A percentile compares a stretch with the other conserved stretches of the same genome.
phyloP scores from a whole-genome alignment of 2,329 filamentous ascomycete genomes.

The Pseudofabraea citricarpa region DNA sequence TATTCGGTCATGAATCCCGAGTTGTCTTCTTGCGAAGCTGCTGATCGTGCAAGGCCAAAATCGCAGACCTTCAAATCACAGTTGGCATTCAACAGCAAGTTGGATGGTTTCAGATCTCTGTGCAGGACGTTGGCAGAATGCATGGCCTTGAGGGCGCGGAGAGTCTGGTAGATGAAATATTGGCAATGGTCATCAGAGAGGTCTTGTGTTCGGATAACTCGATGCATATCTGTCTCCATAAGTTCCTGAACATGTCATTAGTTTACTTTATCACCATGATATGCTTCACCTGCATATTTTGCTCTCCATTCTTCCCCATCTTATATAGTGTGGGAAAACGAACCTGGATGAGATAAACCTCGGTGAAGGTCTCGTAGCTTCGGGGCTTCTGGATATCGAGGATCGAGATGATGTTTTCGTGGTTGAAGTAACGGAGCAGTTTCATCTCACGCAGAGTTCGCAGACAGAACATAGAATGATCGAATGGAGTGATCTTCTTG shows the following conservation, averaged over 20 bases:
- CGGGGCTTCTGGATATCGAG: slow-evolving; percentile 97
- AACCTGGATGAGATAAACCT: slow-evolving; percentile 98
- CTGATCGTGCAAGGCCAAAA: slow-evolving; percentile 92
- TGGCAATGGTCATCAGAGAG: slow-evolving; percentile 99
- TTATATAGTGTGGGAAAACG: slow-evolving; percentile 14
- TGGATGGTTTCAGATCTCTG: slow-evolving; percentile 95
- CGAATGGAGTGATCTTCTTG: slow-evolving; percentile 99
- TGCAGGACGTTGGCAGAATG: slow-evolving; percentile 98
- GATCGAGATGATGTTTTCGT: slow-evolving; percentile 99
- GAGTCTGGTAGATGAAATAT: slow-evolving; percentile 99
- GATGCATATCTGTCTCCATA: slow-evolving; percentile 99
- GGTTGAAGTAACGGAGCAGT: slow-evolving; percentile 96
- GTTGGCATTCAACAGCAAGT: slow-evolving; percentile 94
- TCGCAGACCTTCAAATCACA: slow-evolving; percentile 99
- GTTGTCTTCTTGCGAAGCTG: slow-evolving; percentile 96
- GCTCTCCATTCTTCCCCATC: slow-evolving; percentile 13
- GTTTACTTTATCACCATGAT: not conserved
- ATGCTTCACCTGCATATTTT: not conserved
- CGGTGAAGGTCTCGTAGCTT: slow-evolving; percentile 92
- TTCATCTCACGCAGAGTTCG: slow-evolving; percentile 99
- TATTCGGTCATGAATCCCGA: slow-evolving; percentile 99
- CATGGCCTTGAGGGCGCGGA: slow-evolving; percentile 97
- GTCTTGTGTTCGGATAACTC: slow-evolving; percentile 97
- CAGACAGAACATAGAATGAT: slow-evolving; percentile 98
- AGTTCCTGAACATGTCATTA: slow-evolving; percentile 61